These are phyloP conservation scores for Candida bentonensis DNA, from an alignment of 805 yeast species.

Conservation along the genomic window DNA sequence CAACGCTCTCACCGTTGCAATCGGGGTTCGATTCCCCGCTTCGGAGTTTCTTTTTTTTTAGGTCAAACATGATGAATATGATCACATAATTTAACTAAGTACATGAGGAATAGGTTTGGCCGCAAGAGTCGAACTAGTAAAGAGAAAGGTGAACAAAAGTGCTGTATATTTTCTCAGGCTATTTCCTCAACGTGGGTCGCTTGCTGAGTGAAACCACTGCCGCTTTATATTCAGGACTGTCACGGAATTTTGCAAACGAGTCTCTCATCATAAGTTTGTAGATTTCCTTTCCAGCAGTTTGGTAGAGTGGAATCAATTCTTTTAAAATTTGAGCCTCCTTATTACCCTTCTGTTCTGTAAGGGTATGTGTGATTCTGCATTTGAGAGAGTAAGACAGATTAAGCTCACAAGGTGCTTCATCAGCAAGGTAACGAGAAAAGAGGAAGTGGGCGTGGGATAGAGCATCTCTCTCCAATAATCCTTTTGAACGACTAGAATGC, in stretches of 20 bases:
- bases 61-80: no score
- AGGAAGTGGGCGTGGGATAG: not conserved
- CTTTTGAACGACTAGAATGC: not conserved
- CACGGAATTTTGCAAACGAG: not conserved
- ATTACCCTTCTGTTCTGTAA: not conserved
- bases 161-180: not conserved
- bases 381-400: not conserved
- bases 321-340: not conserved
- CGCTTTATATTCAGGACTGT: not conserved
- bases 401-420: not conserved
- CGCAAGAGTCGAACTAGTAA: not conserved
- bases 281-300: not conserved
- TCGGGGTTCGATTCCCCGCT: not conserved
- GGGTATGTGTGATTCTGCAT: not conserved
- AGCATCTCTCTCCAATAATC: not conserved
- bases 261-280: not conserved
- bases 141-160: not conserved
- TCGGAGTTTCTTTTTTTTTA: not conserved
- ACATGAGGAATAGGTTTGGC: no score
- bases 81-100: not conserved
- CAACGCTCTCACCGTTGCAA: not conserved
- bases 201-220: not conserved
- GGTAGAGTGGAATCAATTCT: not conserved
- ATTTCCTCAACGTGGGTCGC: not conserved
- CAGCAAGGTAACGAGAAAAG: not conserved